Evolutionary conservation across 2,329 filamentous ascomycete genomes (phyloP).

Genomic region (Mollisiaceae sp.): DNA sequence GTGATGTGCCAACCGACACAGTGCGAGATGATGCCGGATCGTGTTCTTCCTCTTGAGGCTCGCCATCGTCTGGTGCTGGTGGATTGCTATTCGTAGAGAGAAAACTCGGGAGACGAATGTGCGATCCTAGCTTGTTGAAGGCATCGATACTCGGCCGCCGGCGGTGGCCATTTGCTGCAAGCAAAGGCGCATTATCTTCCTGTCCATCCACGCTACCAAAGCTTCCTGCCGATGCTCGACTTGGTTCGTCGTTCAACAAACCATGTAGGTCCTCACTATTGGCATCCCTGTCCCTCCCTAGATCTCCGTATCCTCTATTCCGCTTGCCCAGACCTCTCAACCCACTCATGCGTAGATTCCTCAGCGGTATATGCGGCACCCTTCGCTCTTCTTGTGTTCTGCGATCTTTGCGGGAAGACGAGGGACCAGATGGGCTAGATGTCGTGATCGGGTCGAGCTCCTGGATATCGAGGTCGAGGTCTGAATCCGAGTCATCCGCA

Average conservation of each 20-base stretch:
- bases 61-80: conserved; percentile 38
- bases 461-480: conserved; percentile 77
- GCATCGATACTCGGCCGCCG: conserved; percentile 47
- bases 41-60: conserved; percentile 58
- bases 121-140: conserved; percentile 54
- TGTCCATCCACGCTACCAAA: conserved; percentile 47
- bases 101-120: conserved; percentile 70
- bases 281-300: conserved; percentile 60
- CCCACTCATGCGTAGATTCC: conserved; percentile 71
- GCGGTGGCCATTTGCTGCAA: conserved; percentile 49
- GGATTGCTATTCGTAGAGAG: conserved; percentile 50
- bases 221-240: conserved; percentile 65
- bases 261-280: conserved; percentile 70
- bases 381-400: conserved; percentile 39
- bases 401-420: conserved; percentile 39
- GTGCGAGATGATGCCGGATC: conserved; percentile 74
- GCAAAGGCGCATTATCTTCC: conserved; percentile 77
- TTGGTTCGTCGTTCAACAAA: conserved; percentile 67
- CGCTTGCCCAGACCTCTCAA: conserved; percentile 60
- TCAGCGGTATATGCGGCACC: conserved; percentile 65
- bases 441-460: conserved; percentile 71
- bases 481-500: conserved; percentile 73
- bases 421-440: conserved; percentile 33
- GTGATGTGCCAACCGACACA: conserved; percentile 75
- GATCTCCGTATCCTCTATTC: conserved; percentile 61